These are phyloP conservation scores for Firmiana major DNA, from an alignment of 345 rosid species.

Conservation along the genomic window DNA sequence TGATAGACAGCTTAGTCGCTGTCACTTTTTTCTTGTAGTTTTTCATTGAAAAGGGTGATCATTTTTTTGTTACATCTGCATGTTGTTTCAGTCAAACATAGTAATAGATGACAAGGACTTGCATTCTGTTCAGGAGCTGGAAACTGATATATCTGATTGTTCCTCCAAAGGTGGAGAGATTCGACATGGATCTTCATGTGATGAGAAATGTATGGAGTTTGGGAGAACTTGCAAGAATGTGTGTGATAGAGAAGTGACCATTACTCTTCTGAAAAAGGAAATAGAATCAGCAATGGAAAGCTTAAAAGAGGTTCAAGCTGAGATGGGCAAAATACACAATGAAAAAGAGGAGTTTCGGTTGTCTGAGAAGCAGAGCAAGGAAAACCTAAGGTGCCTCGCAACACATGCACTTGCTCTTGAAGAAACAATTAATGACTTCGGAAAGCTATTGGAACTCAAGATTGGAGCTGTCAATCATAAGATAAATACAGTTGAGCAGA, in stretches of 20 bases:
- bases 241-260: slow-evolving; percentile 47
- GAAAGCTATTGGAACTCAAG: slow-evolving; percentile 46
- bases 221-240: slow-evolving; percentile 23
- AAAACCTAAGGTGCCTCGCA: slow-evolving; percentile 42
- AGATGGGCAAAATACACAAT: slow-evolving; percentile 50
- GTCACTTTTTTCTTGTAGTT: slow-evolving; percentile 17
- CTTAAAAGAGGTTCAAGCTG: slow-evolving; percentile 64
- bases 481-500: slow-evolving; percentile 40
- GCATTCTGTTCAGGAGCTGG: slow-evolving; percentile 25
- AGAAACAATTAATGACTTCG: slow-evolving; percentile 42
- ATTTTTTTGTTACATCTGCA: slow-evolving; percentile 22
- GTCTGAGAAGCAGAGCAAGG: slow-evolving; percentile 50
- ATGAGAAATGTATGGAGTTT: slow-evolving; percentile 24
- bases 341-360: slow-evolving; percentile 62
- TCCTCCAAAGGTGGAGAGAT: slow-evolving; percentile 28
- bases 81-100: slow-evolving; percentile 43
- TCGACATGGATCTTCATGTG: slow-evolving; percentile 14
- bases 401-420: slow-evolving; percentile 48
- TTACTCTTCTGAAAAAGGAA: slow-evolving; percentile 68
- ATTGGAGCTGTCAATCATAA: slow-evolving; percentile 42
- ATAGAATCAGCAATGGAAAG: slow-evolving; percentile 70
- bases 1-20: slow-evolving; percentile 1
- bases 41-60: slow-evolving; percentile 11
- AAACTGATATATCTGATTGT: slow-evolving; percentile 22
- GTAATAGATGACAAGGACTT: slow-evolving; percentile 22